Percentiles rank a stretch among this genome's conserved stretches.
phyloP scores from a whole-genome alignment of 306 rosid genomes.

The Quercus bicolor region DNA sequence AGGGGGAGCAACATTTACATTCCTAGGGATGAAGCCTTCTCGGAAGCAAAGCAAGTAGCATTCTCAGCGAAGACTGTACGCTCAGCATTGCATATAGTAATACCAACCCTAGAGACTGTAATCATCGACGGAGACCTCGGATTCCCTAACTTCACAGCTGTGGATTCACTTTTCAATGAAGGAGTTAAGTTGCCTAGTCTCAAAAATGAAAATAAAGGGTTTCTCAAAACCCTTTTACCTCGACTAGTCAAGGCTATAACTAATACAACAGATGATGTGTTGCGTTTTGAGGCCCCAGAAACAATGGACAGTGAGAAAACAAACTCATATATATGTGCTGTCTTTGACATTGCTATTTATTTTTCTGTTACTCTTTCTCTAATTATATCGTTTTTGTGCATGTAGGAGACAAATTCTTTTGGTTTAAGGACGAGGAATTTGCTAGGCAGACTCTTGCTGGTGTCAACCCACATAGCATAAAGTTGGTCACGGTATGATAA shows the following conservation, averaged over 20 bases:
- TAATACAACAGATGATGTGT: conserved; percentile 29
- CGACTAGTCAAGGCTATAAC: conserved; percentile 31
- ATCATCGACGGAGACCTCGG: conserved; percentile 20
- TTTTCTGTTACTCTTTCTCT: background rate
- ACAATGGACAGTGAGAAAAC: conserved; percentile 43
- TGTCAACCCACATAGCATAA: conserved; percentile 66
- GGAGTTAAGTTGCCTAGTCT: conserved; percentile 45
- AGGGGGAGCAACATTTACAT: conserved; percentile 42
- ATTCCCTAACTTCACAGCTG: conserved; percentile 47
- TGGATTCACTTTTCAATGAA: conserved; percentile 46
- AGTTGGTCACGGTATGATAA: conserved; percentile 56
- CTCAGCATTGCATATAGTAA: conserved; percentile 38
- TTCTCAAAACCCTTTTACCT: conserved; percentile 31
- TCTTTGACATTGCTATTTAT: no score
- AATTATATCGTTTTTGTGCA: background rate
- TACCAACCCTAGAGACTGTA: conserved; percentile 30
- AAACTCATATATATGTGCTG: background rate
- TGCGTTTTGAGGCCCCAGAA: conserved; percentile 53
- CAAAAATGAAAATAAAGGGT: background rate
- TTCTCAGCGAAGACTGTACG: conserved; percentile 28
- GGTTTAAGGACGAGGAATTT: conserved; percentile 85
- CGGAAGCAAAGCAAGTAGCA: conserved; percentile 39
- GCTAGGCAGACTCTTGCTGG: conserved; percentile 87
- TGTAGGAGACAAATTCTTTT: conserved; percentile 77
- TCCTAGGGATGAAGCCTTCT: conserved; percentile 64